Evolutionary conservation across 768 basidiomycete species (phyloP).

Genomic region (Lanmaoa rubissima): DNA sequence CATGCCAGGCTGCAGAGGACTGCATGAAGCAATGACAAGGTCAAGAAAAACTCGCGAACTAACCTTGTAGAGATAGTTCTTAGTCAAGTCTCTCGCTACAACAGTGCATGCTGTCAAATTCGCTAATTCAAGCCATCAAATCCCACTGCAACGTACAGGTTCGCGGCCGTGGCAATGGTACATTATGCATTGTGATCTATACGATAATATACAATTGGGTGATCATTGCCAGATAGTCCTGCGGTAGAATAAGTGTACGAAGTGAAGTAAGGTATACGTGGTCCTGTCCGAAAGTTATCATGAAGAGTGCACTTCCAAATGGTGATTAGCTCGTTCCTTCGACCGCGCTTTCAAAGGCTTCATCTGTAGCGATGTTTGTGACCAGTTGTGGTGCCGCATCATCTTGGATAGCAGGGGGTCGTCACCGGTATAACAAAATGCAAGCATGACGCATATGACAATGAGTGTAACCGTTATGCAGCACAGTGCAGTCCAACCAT

Average conservation of each 20-base stretch:
- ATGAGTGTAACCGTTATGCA: conserved; percentile 46
- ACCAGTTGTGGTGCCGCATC: conserved; percentile 19
- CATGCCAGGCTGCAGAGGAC: conserved; percentile 15
- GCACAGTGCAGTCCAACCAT: conserved; percentile 63
- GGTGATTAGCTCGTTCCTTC: not conserved
- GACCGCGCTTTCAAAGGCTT: conserved; percentile 1
- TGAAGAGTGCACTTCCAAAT: not conserved
- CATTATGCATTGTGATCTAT: conserved; percentile 6
- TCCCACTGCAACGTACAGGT: not conserved
- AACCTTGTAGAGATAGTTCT: not conserved
- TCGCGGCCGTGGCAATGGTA: conserved; percentile 3
- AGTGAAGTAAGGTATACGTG: not conserved
- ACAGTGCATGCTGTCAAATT: not conserved
- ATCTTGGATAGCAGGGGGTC: conserved; percentile 38
- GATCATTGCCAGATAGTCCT: conserved; percentile 10
- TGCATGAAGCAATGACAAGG: not conserved
- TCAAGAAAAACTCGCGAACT: not conserved
- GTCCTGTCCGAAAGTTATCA: conserved; percentile 6
- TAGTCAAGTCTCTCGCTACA: not conserved
- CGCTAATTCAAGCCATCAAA: not conserved
- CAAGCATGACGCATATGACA: conserved; percentile 36
- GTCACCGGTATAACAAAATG: conserved; percentile 49
- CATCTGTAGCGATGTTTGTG: conserved; percentile 9
- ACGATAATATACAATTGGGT: conserved; percentile 14
- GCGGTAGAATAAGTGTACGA: not conserved